Evolutionary conservation across 202 grass and related monocot genomes (phyloP), one percentile per base, ranked within the genome.

Genomic region (Setaria viridis): DNA sequence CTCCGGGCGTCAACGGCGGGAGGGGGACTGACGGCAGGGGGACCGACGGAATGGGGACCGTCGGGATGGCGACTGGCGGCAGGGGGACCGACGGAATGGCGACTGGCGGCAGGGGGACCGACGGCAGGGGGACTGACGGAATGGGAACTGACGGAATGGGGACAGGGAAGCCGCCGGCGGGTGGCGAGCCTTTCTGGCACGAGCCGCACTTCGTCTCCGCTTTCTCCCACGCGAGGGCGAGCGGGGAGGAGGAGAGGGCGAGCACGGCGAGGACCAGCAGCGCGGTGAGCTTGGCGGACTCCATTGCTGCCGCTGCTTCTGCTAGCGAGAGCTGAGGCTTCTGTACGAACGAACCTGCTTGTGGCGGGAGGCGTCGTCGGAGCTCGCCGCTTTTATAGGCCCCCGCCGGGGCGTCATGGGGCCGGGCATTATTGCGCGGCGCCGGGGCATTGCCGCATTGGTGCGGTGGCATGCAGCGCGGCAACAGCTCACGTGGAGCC

Each of bases 241-340:
- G 42, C 5, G 93, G 78, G 2, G 83, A 72, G 21, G 86, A 87
- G 33, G 88, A 94, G 82, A 98, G 59, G 46, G 86, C 74, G 37
- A 98, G 85, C 78, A 92, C 84, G 62, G 90, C 71, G 73, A 98
- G 76, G 7, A 95, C 21, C 47, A 95, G 84, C 81, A 95, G 53
- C 60, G 89, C 93, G 37, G 89, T 78, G 83, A 93, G 65, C 66
- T 88, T 97, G 54, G 91, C 72, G 91, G 88, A 92, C 79, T 89
- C 93, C 93, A 98, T 94, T 48, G 83, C 65, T 7, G 41, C 25
- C 4, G 41, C 67, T 11, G 47, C 16, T 35, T 48, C 16, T 21
- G 54, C 29, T 14, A 37, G n/a, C 11, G 53, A 56, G 7, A 7
- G 11, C 56, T 37, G 21, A 66, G 3, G 70, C 39, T 77, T 77